These are phyloP conservation scores for Lactarius hatsudake DNA, from an alignment of 768 basidiomycete species.

Conservation along the genomic window DNA sequence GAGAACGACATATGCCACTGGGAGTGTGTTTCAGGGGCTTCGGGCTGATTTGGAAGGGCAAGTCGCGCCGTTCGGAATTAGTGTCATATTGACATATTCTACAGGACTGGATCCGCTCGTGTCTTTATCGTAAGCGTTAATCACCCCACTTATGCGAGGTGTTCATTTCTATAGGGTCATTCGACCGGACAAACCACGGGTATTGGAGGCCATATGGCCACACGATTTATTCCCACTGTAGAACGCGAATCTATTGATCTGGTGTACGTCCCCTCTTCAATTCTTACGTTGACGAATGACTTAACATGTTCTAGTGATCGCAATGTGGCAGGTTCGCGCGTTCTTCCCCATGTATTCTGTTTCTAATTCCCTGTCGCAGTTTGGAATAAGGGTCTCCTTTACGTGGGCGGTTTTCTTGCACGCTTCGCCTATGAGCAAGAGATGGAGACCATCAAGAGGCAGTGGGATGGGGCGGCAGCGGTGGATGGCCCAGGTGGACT, in stretches of 20 bases:
- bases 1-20: constrained; percentile 54
- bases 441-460: too few species aligned
- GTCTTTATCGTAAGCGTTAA: constrained; percentile 72
- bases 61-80: constrained; percentile 26
- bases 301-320: constrained; percentile 54
- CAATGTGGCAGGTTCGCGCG: constrained; percentile 63
- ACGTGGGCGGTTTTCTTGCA: constrained; percentile 51
- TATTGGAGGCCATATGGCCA: constrained; percentile 62
- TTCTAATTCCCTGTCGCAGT: constrained; percentile 40
- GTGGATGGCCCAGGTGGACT: too few species aligned
- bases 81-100: not conserved
- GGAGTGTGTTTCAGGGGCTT: constrained; percentile 84
- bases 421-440: too few species aligned
- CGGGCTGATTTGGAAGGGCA: constrained; percentile 84
- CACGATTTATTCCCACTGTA: constrained; percentile 92
- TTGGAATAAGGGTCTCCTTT: constrained; percentile 90
- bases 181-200: constrained; percentile 93
- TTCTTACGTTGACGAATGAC: constrained; percentile 8
- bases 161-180: constrained; percentile 57
- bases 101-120: constrained; percentile 62
- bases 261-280: constrained; percentile 48
- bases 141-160: constrained; percentile 7
- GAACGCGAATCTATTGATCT: constrained; percentile 92
- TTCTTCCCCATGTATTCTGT: not conserved
- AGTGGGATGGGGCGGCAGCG: too few species aligned